phyloP scores from a whole-genome alignment of 495 filamentous ascomycete species.

The Xylaria nigripes region DNA sequence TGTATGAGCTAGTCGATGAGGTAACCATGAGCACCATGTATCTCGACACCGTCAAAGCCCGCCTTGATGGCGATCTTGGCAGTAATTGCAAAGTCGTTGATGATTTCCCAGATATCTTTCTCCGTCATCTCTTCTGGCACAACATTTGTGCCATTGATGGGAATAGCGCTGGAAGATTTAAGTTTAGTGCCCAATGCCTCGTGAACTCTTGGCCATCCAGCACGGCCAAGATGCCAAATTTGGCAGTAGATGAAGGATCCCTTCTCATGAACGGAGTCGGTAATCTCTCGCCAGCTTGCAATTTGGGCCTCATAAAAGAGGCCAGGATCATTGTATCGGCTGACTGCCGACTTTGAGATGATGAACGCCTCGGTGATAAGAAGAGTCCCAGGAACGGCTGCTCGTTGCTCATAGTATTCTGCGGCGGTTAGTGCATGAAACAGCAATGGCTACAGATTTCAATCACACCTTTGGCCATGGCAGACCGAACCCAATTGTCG shows the following conservation, averaged over 20 bases:
- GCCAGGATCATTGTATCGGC: constrained; percentile 44
- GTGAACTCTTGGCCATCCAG: constrained; percentile 35
- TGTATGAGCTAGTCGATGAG: constrained; percentile 49
- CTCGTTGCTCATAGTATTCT: constrained; percentile 49
- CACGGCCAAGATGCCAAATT: constrained; percentile 46
- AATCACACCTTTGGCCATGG: constrained; percentile 9
- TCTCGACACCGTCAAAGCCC: constrained; percentile 49
- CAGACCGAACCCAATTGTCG: constrained; percentile 18
- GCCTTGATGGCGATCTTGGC: constrained; percentile 31
- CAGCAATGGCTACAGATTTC: constrained; percentile 20
- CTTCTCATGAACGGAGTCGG: constrained; percentile 46
- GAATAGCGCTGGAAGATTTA: constrained; percentile 13
- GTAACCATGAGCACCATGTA: constrained; percentile 51
- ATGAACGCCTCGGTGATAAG: constrained; percentile 49
- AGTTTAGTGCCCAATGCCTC: constrained; percentile 22
- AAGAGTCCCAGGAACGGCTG: constrained; percentile 44
- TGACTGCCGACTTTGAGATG: constrained; percentile 42
- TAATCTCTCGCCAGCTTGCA: constrained; percentile 42
- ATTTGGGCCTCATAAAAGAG: constrained; percentile 41
- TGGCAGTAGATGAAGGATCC: constrained; percentile 47
- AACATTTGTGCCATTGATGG: background rate
- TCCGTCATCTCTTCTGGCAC: constrained; percentile 40
- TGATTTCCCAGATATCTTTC: constrained; percentile 35
- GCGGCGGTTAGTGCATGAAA: constrained; percentile 9
- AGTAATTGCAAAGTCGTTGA: constrained; percentile 28